A percentile compares a stretch with the other conserved stretches of the same genome.
These are phyloP conservation scores for Citrus sinensis DNA, from an alignment of 345 rosid genomes.

Conservation along the genomic window DNA sequence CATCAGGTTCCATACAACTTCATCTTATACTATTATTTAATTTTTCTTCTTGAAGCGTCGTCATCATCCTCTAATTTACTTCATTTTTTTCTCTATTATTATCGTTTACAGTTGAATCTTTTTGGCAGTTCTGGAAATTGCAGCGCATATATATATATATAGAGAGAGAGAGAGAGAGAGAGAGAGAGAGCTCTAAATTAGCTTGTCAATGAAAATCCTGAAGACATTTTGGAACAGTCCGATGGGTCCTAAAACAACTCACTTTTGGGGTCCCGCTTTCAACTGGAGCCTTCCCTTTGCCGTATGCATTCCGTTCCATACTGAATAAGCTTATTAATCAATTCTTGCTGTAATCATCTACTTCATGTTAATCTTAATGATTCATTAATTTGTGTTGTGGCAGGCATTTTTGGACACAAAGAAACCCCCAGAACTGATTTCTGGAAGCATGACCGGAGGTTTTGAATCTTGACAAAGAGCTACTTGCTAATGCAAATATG, in stretches of 20 bases:
- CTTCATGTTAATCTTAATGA: background rate
- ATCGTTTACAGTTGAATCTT: background rate
- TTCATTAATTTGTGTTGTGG: background rate
- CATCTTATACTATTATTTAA: background rate
- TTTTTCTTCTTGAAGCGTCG: background rate
- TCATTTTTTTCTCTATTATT: background rate
- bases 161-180: too few species aligned
- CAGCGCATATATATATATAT: background rate
- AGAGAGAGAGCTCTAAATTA: background rate
- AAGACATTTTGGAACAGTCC: conserved; percentile 40
- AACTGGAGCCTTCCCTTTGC: conserved; percentile 44
- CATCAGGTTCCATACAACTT: background rate
- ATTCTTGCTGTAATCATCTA: background rate
- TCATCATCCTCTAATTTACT: background rate
- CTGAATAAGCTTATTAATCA: background rate
- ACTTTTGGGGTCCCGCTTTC: conserved; percentile 54
- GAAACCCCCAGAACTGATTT: conserved; percentile 38
- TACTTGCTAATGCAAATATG: too few species aligned
- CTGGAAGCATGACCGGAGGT: conserved; percentile 37
- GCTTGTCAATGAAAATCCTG: conserved; percentile 7
- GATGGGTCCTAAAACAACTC: conserved; percentile 53
- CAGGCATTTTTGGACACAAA: conserved; percentile 30
- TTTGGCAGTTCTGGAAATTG: background rate
- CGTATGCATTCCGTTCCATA: conserved; percentile 16
- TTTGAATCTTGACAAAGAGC: background rate